Evolutionary conservation across 148 eudicot genomes (phyloP).

Genomic region (Spergularia bocconei): DNA sequence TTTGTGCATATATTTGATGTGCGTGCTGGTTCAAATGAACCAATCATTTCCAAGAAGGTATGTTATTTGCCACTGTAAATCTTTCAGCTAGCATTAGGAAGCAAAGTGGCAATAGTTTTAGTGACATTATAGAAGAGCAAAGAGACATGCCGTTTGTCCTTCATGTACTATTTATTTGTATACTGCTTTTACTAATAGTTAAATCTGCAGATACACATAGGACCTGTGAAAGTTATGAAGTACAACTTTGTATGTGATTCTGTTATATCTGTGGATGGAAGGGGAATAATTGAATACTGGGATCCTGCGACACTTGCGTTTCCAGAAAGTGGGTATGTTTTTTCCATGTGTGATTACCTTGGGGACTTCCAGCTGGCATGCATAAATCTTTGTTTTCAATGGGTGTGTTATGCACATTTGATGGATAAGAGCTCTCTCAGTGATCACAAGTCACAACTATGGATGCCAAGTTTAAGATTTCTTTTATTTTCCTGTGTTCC

Average conservation of each 20-base stretch:
- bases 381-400: not conserved
- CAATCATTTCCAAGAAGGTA: slow-evolving; percentile 85
- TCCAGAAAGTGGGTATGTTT: slow-evolving; percentile 69
- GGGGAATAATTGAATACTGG: slow-evolving; percentile 96
- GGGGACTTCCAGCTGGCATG: not conserved
- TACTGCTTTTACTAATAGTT: not conserved
- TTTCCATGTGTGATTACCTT: not conserved
- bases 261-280: slow-evolving; percentile 80
- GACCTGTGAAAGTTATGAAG: slow-evolving; percentile 79
- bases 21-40: slow-evolving; percentile 78
- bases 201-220: slow-evolving; percentile 66
- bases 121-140: not conserved
- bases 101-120: not conserved
- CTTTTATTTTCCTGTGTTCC: not conserved
- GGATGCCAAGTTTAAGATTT: not conserved
- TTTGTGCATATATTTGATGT: slow-evolving; percentile 88
- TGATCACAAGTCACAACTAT: not conserved
- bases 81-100: not conserved
- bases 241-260: slow-evolving; percentile 71
- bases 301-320: slow-evolving; percentile 70
- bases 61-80: not conserved
- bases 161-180: not conserved
- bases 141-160: not conserved
- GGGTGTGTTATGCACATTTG: not conserved
- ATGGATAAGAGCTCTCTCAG: not conserved